Conservation (phyloP, 176 grass and related monocot genomes). For the Zea mays region Zm-B73-REFERENCE-NAM-5.0 NC_050096.1:182480001-182480500, state of each 20-base stretch:
- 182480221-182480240: conserved; percentile 65
- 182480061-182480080: too few species aligned
- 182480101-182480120: conserved; percentile 46
- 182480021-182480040: too few species aligned
- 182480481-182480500: neutral
- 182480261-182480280: conserved; percentile 42
- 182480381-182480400: neutral
- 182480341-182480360: neutral
- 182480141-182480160: conserved; percentile 66
- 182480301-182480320: neutral
- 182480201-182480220: conserved; percentile 63
- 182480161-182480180: conserved; percentile 52
- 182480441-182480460: neutral
- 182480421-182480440: neutral
- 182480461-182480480: conserved; percentile 24
- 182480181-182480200: conserved; percentile 54
- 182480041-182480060: too few species aligned
- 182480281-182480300: conserved; percentile 6
- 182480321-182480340: conserved; percentile 12
- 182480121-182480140: conserved; percentile 71
- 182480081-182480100: neutral
- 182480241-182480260: conserved; percentile 50
- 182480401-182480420: neutral
- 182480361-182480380: neutral
- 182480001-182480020: conserved; percentile 38